phyloP scores from a whole-genome alignment of 2,329 filamentous ascomycete genomes.

The Leptographium lundbergii region DNA sequence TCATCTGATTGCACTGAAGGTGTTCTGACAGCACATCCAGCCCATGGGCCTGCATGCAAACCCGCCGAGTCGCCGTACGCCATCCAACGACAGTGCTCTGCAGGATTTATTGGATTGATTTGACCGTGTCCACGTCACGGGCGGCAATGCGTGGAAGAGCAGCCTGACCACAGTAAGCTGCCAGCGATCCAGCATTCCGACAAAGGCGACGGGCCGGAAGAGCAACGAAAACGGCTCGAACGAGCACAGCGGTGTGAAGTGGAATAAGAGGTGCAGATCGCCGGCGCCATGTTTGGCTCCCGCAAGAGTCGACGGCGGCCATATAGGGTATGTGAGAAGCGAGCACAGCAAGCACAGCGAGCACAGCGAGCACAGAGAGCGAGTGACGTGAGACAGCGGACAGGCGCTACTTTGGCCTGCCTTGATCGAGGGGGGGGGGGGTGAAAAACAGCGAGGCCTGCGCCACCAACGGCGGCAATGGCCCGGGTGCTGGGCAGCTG shows the following conservation, averaged over 20 bases:
- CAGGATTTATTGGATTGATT: neutral
- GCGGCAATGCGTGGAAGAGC: neutral
- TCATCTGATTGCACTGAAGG: neutral
- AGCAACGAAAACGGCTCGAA: neutral
- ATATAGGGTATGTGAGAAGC: constrained; percentile 34
- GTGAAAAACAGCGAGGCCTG: neutral
- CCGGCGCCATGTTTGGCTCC: constrained; percentile 31
- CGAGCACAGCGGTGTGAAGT: neutral
- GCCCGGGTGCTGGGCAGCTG: neutral
- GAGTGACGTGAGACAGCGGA: neutral
- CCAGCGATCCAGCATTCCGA: neutral
- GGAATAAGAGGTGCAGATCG: neutral
- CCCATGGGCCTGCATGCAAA: neutral
- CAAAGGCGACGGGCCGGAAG: neutral
- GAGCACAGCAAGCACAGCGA: too few relatives aligned
- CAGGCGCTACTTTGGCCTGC: neutral
- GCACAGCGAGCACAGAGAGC: too few relatives aligned
- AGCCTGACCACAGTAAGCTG: neutral
- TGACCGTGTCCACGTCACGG: neutral
- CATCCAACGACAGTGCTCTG: neutral
- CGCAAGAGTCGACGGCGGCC: constrained; percentile 33
- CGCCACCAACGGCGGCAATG: neutral
- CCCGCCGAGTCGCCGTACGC: neutral
- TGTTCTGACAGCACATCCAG: neutral
- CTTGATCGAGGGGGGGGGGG: neutral